A percentile compares a stretch with the other conserved stretches of the same genome.
phyloP scores from a whole-genome alignment of 2,329 filamentous ascomycete species.

The Bipolaris bicolor region DNA sequence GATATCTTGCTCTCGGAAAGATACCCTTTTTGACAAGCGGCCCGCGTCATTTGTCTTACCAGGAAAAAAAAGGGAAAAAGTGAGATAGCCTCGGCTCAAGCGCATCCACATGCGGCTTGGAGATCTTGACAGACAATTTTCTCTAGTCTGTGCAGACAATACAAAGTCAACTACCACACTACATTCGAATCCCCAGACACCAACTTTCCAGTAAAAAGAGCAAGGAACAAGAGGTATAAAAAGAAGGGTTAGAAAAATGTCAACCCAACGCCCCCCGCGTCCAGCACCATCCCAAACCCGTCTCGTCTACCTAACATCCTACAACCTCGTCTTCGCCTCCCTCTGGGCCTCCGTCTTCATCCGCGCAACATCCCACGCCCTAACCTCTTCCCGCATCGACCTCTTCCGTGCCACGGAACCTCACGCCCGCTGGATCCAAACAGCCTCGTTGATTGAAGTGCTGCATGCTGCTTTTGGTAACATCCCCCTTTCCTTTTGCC shows the following conservation, averaged over 20 bases:
- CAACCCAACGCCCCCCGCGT: neutral
- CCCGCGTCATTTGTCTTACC: neutral
- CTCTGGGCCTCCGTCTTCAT: constrained; percentile 26
- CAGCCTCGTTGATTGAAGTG: constrained; percentile 28
- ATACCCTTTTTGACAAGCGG: neutral
- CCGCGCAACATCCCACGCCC: constrained; percentile 3
- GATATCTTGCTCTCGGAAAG: neutral
- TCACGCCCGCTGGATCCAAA: constrained; percentile 29
- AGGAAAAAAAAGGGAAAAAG: neutral
- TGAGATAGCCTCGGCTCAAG: constrained; percentile 14
- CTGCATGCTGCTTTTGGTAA: constrained; percentile 29
- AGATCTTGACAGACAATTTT: constrained; percentile 2
- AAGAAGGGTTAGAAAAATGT: neutral
- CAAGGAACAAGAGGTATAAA: neutral
- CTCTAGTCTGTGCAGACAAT: neutral
- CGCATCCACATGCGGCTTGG: constrained; percentile 8
- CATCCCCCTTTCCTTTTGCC: neutral
- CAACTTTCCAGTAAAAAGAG: neutral
- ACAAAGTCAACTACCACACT: too few relatives aligned
- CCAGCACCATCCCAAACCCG: neutral
- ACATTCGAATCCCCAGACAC: too few relatives aligned
- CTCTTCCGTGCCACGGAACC: constrained; percentile 25
- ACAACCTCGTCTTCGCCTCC: constrained; percentile 28
- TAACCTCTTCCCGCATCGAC: neutral
- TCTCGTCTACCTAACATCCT: constrained; percentile 30